phyloP scores from a whole-genome alignment of 2,329 filamentous ascomycete species.

The Paramyrothecium sp. region DNA sequence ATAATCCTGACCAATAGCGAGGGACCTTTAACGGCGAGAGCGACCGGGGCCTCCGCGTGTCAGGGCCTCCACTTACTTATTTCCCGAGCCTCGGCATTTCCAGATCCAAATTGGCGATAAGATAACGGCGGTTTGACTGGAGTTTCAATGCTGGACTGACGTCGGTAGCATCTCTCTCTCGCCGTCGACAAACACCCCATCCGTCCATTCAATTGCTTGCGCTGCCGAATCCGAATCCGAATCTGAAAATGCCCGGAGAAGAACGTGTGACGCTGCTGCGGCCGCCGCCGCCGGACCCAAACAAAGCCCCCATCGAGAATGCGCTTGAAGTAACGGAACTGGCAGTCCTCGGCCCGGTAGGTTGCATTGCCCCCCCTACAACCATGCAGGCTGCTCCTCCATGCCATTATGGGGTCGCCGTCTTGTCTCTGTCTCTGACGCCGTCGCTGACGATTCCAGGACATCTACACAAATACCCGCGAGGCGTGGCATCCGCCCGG shows the following conservation, averaged over 20 bases:
- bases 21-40: too few relatives aligned
- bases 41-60: too few relatives aligned
- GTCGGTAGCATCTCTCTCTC: too few relatives aligned
- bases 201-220: too few relatives aligned
- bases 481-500: slow-evolving; percentile 90
- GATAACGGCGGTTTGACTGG: too few relatives aligned
- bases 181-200: too few relatives aligned
- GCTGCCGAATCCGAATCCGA: too few relatives aligned
- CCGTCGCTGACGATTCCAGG: slow-evolving; percentile 41
- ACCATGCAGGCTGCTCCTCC: background rate
- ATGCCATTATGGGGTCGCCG: background rate
- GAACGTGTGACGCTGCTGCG: slow-evolving; percentile 50
- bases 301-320: slow-evolving; percentile 83
- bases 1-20: too few relatives aligned
- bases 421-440: too few relatives aligned
- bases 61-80: background rate
- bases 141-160: too few relatives aligned
- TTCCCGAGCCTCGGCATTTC: background rate
- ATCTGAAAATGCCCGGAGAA: slow-evolving; percentile 7
- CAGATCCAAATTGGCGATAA: background rate
- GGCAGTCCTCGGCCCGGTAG: slow-evolving; percentile 69
- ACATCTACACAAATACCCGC: slow-evolving; percentile 93
- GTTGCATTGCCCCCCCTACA: slow-evolving; percentile 22
- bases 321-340: slow-evolving; percentile 83
- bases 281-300: slow-evolving; percentile 69